Conservation (phyloP, 495 filamentous ascomycete species). For the Hypoxylon subgilvum region DNA sequence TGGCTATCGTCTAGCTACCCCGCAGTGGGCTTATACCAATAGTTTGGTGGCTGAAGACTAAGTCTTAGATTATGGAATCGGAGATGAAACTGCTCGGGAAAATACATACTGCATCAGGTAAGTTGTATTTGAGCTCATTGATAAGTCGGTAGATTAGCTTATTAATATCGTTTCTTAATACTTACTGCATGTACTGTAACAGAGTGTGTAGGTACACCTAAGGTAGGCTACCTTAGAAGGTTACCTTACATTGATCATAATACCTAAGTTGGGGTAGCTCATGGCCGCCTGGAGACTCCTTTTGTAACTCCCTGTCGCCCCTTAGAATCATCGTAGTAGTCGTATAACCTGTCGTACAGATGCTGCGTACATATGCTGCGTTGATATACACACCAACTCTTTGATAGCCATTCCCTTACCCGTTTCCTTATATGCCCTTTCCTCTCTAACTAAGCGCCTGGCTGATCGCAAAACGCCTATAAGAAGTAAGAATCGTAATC, state of each 20-base stretch:
- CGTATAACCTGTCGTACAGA: slow-evolving; percentile 23
- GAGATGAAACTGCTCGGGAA: no score
- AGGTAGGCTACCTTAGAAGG: no score
- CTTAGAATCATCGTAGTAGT: slow-evolving; percentile 12
- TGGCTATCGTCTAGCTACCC: slow-evolving; percentile 22
- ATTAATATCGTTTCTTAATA: slow-evolving; percentile 27
- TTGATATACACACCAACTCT: slow-evolving; percentile 14
- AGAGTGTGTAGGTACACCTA: slow-evolving; percentile 6
- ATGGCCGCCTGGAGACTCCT: no score
- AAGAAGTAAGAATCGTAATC: slow-evolving; percentile 19
- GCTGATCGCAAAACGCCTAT: slow-evolving; percentile 6
- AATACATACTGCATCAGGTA: no score
- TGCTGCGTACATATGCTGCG: no score
- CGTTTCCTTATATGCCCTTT: neutral
- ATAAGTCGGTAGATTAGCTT: no score
- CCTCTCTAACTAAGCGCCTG: slow-evolving; percentile 15
- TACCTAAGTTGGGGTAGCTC: no score
- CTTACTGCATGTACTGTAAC: slow-evolving; percentile 13
- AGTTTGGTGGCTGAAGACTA: neutral
- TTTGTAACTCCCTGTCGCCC: neutral
- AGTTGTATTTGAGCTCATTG: neutral
- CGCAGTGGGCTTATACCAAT: slow-evolving; percentile 21
- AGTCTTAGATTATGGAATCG: no score
- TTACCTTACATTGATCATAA: no score
- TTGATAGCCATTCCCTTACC: slow-evolving; percentile 6